Percentiles rank a stretch among this genome's conserved stretches.
phyloP scores from a whole-genome alignment of 208 protist species.

The Wallacemonas collosoma region DNA sequence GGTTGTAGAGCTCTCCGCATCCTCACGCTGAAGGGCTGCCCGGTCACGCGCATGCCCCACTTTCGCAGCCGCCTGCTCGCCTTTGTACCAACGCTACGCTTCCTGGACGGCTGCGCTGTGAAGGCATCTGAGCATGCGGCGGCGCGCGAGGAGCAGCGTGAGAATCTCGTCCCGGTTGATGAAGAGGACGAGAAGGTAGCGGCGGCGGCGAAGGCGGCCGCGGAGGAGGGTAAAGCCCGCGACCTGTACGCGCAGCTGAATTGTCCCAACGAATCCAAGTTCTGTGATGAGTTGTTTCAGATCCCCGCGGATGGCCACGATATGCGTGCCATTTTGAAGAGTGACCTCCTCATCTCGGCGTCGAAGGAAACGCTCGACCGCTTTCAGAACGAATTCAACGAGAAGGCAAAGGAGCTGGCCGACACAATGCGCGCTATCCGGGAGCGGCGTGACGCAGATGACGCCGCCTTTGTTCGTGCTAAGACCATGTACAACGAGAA shows the following conservation, averaged over 20 bases:
- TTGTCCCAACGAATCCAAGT: slow-evolving; percentile 75
- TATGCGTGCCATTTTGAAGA: slow-evolving; percentile 57
- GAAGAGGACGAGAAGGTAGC: slow-evolving; percentile 71
- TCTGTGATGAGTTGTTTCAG: slow-evolving; percentile 77
- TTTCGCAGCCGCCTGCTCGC: slow-evolving; percentile 71
- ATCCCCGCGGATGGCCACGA: slow-evolving; percentile 61
- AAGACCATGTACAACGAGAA: slow-evolving; percentile 38
- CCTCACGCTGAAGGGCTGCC: slow-evolving; percentile 85
- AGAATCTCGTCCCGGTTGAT: slow-evolving; percentile 81
- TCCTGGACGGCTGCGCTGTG: slow-evolving; percentile 66
- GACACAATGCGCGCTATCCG: slow-evolving; percentile 76
- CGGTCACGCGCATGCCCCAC: slow-evolving; percentile 51
- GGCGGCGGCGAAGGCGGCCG: slow-evolving; percentile 31
- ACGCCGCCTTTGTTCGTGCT: slow-evolving; percentile 44
- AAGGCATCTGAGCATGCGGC: slow-evolving; percentile 41
- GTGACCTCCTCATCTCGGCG: slow-evolving; percentile 52
- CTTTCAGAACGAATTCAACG: slow-evolving; percentile 80
- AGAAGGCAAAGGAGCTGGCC: slow-evolving; percentile 78
- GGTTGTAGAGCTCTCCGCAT: slow-evolving; percentile 62
- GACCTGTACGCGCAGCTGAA: slow-evolving; percentile 76
- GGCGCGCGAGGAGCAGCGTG: slow-evolving; percentile 77
- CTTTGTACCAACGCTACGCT: slow-evolving; percentile 71
- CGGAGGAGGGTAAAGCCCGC: slow-evolving; percentile 43
- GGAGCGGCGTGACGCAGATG: slow-evolving; percentile 60
- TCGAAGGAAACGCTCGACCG: slow-evolving; percentile 76